These are phyloP conservation scores for Xylaria bambusicola DNA, from an alignment of 495 filamentous ascomycete species.

Conservation along the genomic window DNA sequence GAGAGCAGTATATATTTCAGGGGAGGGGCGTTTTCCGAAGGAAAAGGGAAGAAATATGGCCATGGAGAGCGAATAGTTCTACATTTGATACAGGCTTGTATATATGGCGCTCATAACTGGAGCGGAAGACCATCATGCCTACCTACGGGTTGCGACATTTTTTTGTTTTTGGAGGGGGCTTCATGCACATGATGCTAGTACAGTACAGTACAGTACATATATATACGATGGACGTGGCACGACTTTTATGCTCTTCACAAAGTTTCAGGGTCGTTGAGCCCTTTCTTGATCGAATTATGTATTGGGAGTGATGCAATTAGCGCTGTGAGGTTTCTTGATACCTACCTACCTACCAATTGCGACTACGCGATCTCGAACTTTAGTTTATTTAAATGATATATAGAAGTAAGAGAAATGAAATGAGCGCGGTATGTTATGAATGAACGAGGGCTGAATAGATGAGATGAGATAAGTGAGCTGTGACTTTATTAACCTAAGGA, in stretches of 20 bases:
- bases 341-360: slow-evolving; percentile 6
- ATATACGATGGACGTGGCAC: slow-evolving; percentile 15
- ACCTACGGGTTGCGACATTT: no score
- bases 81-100: not conserved
- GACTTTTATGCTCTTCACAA: slow-evolving; percentile 1
- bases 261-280: not conserved
- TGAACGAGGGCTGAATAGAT: no score
- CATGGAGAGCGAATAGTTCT: not conserved
- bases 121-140: not conserved
- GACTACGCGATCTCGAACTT: no score
- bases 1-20: slow-evolving; percentile 12
- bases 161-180: no score
- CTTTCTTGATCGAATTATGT: not conserved
- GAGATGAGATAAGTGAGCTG: no score
- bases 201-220: no score
- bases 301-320: not conserved
- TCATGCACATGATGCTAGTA: no score
- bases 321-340: not conserved
- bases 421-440: no score
- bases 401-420: slow-evolving; percentile 1
- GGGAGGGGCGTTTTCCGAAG: not conserved
- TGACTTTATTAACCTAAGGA: no score
- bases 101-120: not conserved
- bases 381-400: not conserved
- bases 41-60: no score